Percentiles rank a stretch among this genome's conserved stretches.
phyloP scores from a whole-genome alignment of 352 stramenopile species.

The Phytophthora citrophthora region DNA sequence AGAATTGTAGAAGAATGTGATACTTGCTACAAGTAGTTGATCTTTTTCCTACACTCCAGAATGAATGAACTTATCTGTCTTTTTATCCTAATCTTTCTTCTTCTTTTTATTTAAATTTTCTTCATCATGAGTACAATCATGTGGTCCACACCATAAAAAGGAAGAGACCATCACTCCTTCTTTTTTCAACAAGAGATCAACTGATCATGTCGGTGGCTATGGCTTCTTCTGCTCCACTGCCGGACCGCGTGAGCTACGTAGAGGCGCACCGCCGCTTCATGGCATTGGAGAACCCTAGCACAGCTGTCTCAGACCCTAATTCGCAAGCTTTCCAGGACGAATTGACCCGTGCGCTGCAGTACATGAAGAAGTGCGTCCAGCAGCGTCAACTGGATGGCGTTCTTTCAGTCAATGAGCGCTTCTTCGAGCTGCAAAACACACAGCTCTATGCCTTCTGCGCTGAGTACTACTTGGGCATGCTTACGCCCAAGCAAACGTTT shows the following conservation, averaged over 20 bases:
- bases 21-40: too few relatives aligned
- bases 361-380: constrained; percentile 45
- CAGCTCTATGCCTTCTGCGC: constrained; percentile 86
- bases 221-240: constrained; percentile 6
- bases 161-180: constrained; percentile 4
- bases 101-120: too few relatives aligned
- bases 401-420: constrained; percentile 74
- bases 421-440: constrained; percentile 81
- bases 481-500: constrained; percentile 78
- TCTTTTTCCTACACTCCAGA: constrained; percentile 1
- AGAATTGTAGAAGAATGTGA: too few relatives aligned
- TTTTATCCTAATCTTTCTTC: not conserved
- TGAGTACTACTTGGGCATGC: constrained; percentile 84
- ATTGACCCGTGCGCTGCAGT: constrained; percentile 22
- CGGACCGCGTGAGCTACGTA: constrained; percentile 39
- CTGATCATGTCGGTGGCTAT: not conserved
- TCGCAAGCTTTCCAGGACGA: constrained; percentile 35
- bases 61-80: constrained; percentile 9
- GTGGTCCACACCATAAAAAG: not conserved
- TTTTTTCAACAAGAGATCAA: too few relatives aligned
- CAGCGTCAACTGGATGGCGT: constrained; percentile 72
- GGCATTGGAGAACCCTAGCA: constrained; percentile 20
- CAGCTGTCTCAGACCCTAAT: constrained; percentile 25
- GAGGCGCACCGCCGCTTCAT: constrained; percentile 38
- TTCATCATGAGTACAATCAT: not conserved